Evolutionary conservation across 2,329 filamentous ascomycete genomes (phyloP), one percentile per base, ranked within the genome.

Genomic region (Nannizziopsis barbatae): DNA sequence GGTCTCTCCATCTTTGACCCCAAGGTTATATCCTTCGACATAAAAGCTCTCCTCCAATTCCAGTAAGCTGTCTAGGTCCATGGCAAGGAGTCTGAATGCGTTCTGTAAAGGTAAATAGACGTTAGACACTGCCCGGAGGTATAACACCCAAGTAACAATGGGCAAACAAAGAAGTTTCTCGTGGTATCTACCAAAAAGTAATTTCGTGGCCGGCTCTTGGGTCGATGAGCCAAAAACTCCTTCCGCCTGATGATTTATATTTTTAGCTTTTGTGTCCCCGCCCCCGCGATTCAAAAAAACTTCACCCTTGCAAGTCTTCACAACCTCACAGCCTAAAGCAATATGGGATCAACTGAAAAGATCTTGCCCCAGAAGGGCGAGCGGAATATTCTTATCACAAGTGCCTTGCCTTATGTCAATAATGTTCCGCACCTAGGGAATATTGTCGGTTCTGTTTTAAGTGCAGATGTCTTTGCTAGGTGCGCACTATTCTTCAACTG

Each of bases 331-430:
- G 33, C n/a, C 17, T 9, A 32, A 18, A 17, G 15, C 42, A 41
- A 44, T 31, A 57, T 56, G 52, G 42, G 50, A n/a, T 48, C 54
- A 31, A 44, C 52, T 41, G 22, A 47, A 10, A 54, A 54, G 43
- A 55, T 56, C 31, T 45, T 53, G 45, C 52, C 51, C 32, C 40
- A 51, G 12, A 71, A 79, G 63, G 84, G 83, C 57, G 82, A 94
- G 74, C 77, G 81, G 60, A 96, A 95, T 66, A 80, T 93, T 58
- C 77, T 96, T 53, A 82, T 96, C 59, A 95, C 90, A 38, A 90
- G 84, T 58, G 89, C 89, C n/a, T 69, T 95, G 42, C 88, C 88
- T 37, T 95, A 95, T 60, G 84, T 86, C 45, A 82, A 81, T 65
- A 82, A 81, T 60, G 79, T 84, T 27, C 84, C 88, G 42, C 89